Evolutionary conservation across 2,329 filamentous ascomycete genomes (phyloP), one percentile per base, ranked within the genome.

Genomic region (Bipolaris zeicola): DNA sequence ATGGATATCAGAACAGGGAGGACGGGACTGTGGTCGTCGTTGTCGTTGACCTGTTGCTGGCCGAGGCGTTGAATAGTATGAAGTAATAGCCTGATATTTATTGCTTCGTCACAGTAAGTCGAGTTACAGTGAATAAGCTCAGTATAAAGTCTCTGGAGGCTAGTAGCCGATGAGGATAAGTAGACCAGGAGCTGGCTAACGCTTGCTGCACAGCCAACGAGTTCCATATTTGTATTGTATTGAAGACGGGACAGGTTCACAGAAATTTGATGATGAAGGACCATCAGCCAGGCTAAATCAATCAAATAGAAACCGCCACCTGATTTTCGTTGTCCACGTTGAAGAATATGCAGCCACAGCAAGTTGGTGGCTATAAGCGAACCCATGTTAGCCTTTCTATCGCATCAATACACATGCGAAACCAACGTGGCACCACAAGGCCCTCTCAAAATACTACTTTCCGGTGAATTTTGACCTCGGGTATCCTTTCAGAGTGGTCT

Each of bases 161-260:
- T 39, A 18, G 7, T 26, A 13, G 34, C 36, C 3, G 42, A 52
- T 26, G 43, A 52, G 34, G 42, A 13, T 39, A 41, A 18, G 26
- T 52, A 52, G 33, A 46, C 50, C 6, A 44, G 6, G 16, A 52
- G 50, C 22, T 52, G 50, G 14, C 42, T 46, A 14, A 46, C 31
- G 18, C 50, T 52, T 22, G 50, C 50, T 8, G 42, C 33, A 31
- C 16, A 38, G 7, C 42, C 42, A 7, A 52, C 14, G 5, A 46
- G 8, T 8, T 52, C 50, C 50, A 52, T 52, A 10, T 31, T 22
- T 31, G 37, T 33, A 28, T 20, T 14, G 26, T 10, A 7, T 36
- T 8, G 22, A 39, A 24, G 8, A 20, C 2, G 16, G 28, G 18
- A n/a, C 20, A 38, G 26, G 13, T 33, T 7, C 18, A 6, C 6